Evolutionary conservation across 441 rosid species (phyloP), one percentile per base, ranked within the genome.

Genomic region (Capsella rubella): DNA sequence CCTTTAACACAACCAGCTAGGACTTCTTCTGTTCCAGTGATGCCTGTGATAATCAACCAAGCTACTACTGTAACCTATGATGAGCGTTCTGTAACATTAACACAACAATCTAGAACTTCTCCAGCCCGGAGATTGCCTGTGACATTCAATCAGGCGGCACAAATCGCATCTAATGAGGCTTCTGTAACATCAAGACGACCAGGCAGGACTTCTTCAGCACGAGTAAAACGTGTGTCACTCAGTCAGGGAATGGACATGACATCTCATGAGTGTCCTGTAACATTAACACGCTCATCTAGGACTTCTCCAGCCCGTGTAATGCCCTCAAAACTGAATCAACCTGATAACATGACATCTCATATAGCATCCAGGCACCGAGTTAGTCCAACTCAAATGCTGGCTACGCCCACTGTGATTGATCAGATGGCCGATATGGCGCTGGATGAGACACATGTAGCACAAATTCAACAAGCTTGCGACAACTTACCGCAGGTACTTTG

Each of bases 1-100:
- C 60, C 70, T 75, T 29, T 15, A 53, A 67, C 74, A 67, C 77
- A 67, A 72, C 73, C 74, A 60, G 69, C 59, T 61, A 67, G 65
- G 61, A 72, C 70, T 54, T 58, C 80, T 58, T 61, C 81, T 28
- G 69, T 29, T 66, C 74, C 77, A 4, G 65, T 51, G 18, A 46
- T 54, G 66, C 66, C 74, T 60, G 25, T 29, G 42, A 51, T 29
- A 49, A 68, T 56, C 29, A 46, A 42, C 29, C 72, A 54, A 50
- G 73, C 77, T 68, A 60, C 61, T 52, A 37, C 39, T 49, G 34
- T 35, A 8, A 34, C 69, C 43, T 11, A 37, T 39, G 74, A 78
- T 31, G 65, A 67, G 66, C 69, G 61, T 78, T 55, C 53, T 67
- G 16, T 66, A 21, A 25, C 49, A 78, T 29, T 29, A 46, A 46